These are phyloP conservation scores for Dryas drummondii DNA, from an alignment of 306 rosid genomes.

Conservation along the genomic window DNA sequence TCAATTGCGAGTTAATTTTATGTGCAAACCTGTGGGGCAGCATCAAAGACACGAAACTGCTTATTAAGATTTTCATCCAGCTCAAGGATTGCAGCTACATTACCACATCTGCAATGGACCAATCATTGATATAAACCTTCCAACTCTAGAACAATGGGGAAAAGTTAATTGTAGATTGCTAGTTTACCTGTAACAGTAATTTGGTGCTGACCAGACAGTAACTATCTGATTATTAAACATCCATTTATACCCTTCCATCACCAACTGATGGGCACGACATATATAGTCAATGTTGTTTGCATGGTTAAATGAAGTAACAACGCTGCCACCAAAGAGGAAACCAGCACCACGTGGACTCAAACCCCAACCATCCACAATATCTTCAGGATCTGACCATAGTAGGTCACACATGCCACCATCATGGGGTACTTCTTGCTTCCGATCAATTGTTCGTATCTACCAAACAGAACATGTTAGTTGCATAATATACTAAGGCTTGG, in stretches of 20 bases:
- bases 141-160: slow-evolving; percentile 19
- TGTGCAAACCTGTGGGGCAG: slow-evolving; percentile 92
- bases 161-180: slow-evolving; percentile 11
- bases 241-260: slow-evolving; percentile 99
- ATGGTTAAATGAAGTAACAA: slow-evolving; percentile 85
- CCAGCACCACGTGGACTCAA: slow-evolving; percentile 99
- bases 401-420: slow-evolving; percentile 99
- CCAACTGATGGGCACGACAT: slow-evolving; percentile 99
- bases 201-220: slow-evolving; percentile 99
- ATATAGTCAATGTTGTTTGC: slow-evolving; percentile 91
- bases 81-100: slow-evolving; percentile 94
- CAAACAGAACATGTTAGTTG: slow-evolving; percentile 22
- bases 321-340: slow-evolving; percentile 88
- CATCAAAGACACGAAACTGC: slow-evolving; percentile 89
- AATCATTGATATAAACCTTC: slow-evolving; percentile 22
- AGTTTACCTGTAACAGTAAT: slow-evolving; percentile 91
- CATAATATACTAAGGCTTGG: slow-evolving; percentile 8
- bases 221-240: slow-evolving; percentile 98
- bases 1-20: slow-evolving; percentile 19
- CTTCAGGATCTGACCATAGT: slow-evolving; percentile 99
- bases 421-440: slow-evolving; percentile 99
- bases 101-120: slow-evolving; percentile 77
- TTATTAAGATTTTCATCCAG: slow-evolving; percentile 86
- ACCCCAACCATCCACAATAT: slow-evolving; percentile 98
- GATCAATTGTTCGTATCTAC: slow-evolving; percentile 90